These are phyloP conservation scores for Pythium brachiatum DNA, from an alignment of 352 stramenopile genomes.

Conservation along the genomic window DNA sequence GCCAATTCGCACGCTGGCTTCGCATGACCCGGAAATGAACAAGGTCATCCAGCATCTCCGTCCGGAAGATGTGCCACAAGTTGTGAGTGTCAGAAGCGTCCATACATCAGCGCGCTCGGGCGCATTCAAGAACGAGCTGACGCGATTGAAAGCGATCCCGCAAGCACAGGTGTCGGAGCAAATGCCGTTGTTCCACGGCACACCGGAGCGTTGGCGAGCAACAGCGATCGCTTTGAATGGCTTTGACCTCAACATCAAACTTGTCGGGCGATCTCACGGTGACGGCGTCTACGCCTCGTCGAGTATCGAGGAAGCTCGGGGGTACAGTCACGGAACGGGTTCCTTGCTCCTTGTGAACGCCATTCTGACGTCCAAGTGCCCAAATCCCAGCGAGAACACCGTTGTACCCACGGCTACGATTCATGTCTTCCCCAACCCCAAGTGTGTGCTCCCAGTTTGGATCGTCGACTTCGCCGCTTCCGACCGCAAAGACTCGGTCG, in stretches of 20 bases:
- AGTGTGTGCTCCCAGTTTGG: conserved; percentile 9
- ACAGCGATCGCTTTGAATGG: conserved; percentile 23
- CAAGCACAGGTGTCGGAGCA: too few relatives aligned
- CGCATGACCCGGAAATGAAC: too few relatives aligned
- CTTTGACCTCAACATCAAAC: conserved; percentile 15
- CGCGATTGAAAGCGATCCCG: too few relatives aligned
- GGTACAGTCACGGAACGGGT: background rate
- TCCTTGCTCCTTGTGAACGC: conserved; percentile 12
- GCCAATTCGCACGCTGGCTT: too few relatives aligned
- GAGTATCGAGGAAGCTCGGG: background rate
- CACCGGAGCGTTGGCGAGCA: too few relatives aligned
- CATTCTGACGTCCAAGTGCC: conserved; percentile 1
- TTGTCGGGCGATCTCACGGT: conserved; percentile 8
- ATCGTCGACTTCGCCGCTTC: conserved; percentile 20
- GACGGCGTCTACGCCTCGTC: conserved; percentile 19
- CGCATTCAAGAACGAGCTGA: too few relatives aligned
- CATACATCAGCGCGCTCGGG: too few relatives aligned
- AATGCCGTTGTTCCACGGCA: conserved; percentile 21
- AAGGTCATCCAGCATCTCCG: too few relatives aligned
- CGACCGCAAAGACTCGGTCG: conserved; percentile 11
- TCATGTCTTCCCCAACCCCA: conserved; percentile 26
- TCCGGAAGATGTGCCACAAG: too few relatives aligned
- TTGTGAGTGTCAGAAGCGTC: too few relatives aligned
- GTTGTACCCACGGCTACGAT: conserved; percentile 4
- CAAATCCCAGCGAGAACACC: conserved; percentile 7